Evolutionary conservation across 2,329 filamentous ascomycete species (phyloP), one percentile per base, ranked within the genome.

Genomic region (Metarhizium robertsii): DNA sequence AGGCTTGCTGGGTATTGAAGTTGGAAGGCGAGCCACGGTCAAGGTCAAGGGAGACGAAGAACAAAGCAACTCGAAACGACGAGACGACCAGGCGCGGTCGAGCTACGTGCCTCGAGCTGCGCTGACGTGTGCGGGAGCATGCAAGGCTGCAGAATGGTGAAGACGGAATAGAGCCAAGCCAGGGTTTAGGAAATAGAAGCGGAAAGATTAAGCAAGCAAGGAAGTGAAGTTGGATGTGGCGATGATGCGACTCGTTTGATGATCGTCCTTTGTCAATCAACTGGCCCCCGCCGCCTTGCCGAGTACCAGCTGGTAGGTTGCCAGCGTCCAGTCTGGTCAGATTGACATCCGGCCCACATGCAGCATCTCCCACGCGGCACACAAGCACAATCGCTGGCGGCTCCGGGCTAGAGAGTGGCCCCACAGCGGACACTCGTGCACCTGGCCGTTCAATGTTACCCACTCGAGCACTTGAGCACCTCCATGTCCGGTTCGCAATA

Each of bases 1-100:
- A 47, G 4, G 18, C 10, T 7, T 30, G 25, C 18, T 48, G 4
- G 25, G 10, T 48, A 29, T 3, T 30, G 45, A 29, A 48, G 2
- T 32, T 13, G 3, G 30, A 14, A 51, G 48, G n/a, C 42, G 42
- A 38, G 11, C 43, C 42, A 50, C 32, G 48, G 16, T 52, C 36
- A 50, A 34, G 48, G 16, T 49, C 36, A 54, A 52, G 25, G 34
- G n/a, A 25, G 55, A 40, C 13, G 13, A 16, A 11, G 46, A 49
- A 36, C 18, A 45, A 48, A 53, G 51, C 54, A 57, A 56, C 54
- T 58, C 57, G 57, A 56, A 52, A 36, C 50, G 53, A 59, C 59
- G 64, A 66, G 70, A 65, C 65, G 66, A 69, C 66, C 66, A 59
- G 53, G 58, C 59, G 57, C 66, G 67, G 69, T 67, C 67, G 65